Percentiles rank a stretch among this genome's conserved stretches.
Conservation (phyloP, 305 asterid genomes). For the Withania somnifera region DNA sequence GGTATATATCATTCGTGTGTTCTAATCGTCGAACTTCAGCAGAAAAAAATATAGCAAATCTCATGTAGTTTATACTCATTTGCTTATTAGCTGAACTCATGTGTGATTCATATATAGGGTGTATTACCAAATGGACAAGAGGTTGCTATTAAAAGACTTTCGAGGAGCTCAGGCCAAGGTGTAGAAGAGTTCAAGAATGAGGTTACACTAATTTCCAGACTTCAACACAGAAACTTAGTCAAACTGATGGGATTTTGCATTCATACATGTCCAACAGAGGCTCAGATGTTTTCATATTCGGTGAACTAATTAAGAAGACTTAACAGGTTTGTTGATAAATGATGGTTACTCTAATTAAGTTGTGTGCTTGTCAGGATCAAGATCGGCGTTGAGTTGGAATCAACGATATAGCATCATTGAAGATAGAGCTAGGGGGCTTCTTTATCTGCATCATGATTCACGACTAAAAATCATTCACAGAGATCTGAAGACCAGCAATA, state of each 20-base stretch:
- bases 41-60: not conserved
- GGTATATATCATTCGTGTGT: not conserved
- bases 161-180: conserved; percentile 9
- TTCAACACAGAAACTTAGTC: conserved; percentile 10
- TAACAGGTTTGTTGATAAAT: not conserved
- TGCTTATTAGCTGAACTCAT: not conserved
- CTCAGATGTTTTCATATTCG: conserved; percentile 1
- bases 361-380: not conserved
- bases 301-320: not conserved
- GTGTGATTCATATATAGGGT: conserved; percentile 1
- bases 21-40: not conserved
- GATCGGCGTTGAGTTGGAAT: not conserved
- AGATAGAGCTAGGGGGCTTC: conserved; percentile 7
- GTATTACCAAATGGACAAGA: conserved; percentile 3
- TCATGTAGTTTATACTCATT: not conserved
- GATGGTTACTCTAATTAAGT: not conserved
- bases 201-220: conserved; percentile 3
- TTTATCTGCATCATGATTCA: conserved; percentile 10
- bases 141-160: conserved; percentile 2
- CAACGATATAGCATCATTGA: conserved; percentile 2
- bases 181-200: conserved; percentile 8
- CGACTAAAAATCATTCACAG: not conserved
- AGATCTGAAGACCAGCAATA: not conserved
- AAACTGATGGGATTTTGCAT: conserved; percentile 4
- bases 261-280: conserved; percentile 8